phyloP scores from a whole-genome alignment of 208 protist genomes.

The Naegleria fowleri region DNA sequence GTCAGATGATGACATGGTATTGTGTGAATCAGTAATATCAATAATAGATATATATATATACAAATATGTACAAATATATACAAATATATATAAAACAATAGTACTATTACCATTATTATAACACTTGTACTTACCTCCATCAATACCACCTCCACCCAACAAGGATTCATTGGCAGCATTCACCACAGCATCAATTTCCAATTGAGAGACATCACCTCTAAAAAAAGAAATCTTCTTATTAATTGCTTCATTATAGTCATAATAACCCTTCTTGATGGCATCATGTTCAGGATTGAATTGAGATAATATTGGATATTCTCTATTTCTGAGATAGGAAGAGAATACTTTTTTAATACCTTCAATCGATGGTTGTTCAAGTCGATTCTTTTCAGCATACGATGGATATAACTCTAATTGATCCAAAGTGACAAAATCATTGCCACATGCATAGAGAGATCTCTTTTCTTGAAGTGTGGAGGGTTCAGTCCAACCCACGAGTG shows the following conservation, averaged over 20 bases:
- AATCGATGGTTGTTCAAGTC: background rate
- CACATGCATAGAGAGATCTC: background rate
- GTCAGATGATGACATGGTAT: too few relatives aligned
- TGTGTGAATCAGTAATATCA: too few relatives aligned
- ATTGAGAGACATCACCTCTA: background rate
- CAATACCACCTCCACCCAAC: background rate
- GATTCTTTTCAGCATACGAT: background rate
- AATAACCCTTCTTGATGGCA: background rate
- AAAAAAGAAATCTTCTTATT: conserved; percentile 10
- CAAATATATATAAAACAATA: too few relatives aligned
- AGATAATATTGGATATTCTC: background rate
- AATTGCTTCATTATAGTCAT: background rate
- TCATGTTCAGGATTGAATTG: background rate
- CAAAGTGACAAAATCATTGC: background rate
- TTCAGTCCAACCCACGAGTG: background rate
- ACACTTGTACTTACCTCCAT: background rate
- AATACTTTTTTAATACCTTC: background rate
- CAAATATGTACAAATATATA: too few relatives aligned
- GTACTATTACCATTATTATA: too few relatives aligned
- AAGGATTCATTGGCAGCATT: conserved; percentile 25
- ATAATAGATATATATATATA: too few relatives aligned
- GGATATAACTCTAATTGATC: background rate
- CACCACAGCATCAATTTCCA: conserved; percentile 3
- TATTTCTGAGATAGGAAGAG: background rate
- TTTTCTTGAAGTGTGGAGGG: background rate